phyloP scores from a whole-genome alignment of 1,139 yeast species.

The Sugiyamaella castrensis region DNA sequence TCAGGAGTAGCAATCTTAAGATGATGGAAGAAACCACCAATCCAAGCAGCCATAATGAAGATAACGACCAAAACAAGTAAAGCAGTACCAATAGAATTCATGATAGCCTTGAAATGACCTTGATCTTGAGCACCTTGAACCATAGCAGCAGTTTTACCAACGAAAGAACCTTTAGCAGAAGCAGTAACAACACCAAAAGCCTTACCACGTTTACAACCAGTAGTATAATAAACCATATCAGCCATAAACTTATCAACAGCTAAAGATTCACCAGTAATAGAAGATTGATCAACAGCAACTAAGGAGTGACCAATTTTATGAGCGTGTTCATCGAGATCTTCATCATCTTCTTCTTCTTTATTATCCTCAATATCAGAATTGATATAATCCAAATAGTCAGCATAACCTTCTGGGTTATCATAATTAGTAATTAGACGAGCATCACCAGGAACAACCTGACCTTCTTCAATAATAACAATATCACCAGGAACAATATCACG shows the following conservation, averaged over 20 bases:
- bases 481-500: constrained; percentile 93
- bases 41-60: constrained; percentile 70
- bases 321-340: constrained; percentile 51
- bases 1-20: constrained; percentile 58
- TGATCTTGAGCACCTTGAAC: constrained; percentile 73
- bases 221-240: constrained; percentile 69
- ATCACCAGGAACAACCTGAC: constrained; percentile 92
- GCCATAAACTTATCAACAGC: constrained; percentile 74
- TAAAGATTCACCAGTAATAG: constrained; percentile 78
- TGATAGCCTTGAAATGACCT: constrained; percentile 80
- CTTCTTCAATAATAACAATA: constrained; percentile 87
- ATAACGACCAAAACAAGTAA: constrained; percentile 67
- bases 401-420: constrained; percentile 41
- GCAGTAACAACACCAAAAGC: constrained; percentile 72
- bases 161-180: constrained; percentile 68
- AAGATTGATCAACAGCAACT: constrained; percentile 73
- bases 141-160: constrained; percentile 75
- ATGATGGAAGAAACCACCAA: constrained; percentile 77
- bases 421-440: constrained; percentile 68
- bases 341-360: constrained; percentile 70
- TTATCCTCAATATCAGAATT: constrained; percentile 68
- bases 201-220: constrained; percentile 79
- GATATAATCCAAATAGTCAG: constrained; percentile 40
- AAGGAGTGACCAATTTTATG: constrained; percentile 43
- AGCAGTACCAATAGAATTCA: constrained; percentile 77